phyloP scores from a whole-genome alignment of 139 green algal genomes.

The Chlorella sp. region DNA sequence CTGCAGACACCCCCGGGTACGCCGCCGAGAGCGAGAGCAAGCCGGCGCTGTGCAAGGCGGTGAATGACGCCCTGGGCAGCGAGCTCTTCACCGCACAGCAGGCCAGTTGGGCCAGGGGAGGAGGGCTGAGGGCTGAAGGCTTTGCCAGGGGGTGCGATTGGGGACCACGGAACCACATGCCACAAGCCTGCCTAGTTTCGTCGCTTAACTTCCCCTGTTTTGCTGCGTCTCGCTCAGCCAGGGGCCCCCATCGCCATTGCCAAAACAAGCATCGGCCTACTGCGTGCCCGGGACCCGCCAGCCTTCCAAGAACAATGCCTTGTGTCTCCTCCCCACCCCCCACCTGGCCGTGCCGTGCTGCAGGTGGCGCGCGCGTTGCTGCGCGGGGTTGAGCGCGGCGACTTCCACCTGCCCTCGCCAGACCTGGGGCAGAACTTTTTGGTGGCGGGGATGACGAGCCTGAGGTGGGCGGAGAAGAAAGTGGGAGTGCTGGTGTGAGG shows the following conservation, averaged over 20 bases:
- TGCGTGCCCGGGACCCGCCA: background rate
- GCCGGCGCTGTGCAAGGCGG: constrained; percentile 60
- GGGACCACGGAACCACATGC: background rate
- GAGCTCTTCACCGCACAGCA: constrained; percentile 59
- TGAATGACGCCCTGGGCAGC: constrained; percentile 57
- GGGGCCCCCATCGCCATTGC: too few species aligned
- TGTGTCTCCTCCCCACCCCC: background rate
- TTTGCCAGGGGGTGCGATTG: background rate
- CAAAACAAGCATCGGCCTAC: too few species aligned
- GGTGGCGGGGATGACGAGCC: constrained; percentile 46
- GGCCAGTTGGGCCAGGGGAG: constrained; percentile 13
- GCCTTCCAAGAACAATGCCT: background rate
- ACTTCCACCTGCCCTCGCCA: constrained; percentile 68
- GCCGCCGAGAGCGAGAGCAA: constrained; percentile 73
- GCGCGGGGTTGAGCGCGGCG: constrained; percentile 50
- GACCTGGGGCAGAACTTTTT: constrained; percentile 64
- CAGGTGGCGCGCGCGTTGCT: constrained; percentile 68
- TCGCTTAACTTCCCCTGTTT: background rate
- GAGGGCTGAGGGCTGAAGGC: background rate
- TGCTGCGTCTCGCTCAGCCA: background rate
- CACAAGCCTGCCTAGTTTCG: background rate
- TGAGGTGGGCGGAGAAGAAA: background rate
- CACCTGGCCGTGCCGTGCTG: background rate
- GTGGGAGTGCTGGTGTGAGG: background rate
- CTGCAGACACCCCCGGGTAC: constrained; percentile 77